Base-by-base conservation (phyloP, 306 rosid species). In the Vigna radiata region DNA sequence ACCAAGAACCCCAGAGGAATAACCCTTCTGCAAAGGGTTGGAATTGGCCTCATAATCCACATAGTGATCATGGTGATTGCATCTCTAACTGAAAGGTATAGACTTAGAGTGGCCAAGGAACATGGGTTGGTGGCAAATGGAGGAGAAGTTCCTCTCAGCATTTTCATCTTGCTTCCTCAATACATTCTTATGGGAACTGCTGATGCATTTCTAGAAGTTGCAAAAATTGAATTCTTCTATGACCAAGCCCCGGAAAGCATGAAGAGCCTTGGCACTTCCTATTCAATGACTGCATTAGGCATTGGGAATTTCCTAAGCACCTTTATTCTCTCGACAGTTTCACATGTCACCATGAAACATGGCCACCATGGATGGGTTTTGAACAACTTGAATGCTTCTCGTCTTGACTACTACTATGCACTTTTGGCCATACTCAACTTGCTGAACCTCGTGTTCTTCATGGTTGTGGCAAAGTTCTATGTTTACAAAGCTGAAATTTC, bases 211-310 rank as follows among this genome's bases (percentile, higher is more conserved):
- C 68, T 82, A 5, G 97, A 91, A 61, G 87, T 85, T 1, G 92
- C 91, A 0, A 91, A 91, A 80, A 46, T 91, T 0, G 97, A 91
- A 78, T 83, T 89, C n/a, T 91, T 91, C 79, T 91, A 89, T 37
- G 92, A 88, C 49, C 97, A 91, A 52, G 94, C 97, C 4, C 97
- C 97, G 0, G 85, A 85, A 56, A 81, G 86, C 77, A 91, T 89
- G 97, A 89, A 91, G 77, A 91, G 97, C 72, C 80, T 91, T 29
- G 97, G 97, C 10, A 85, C 97, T 31, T 88, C 92, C 1, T 89
- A 83, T 53, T 86, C 84, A 72, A 79, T 81, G 17, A 89, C 87
- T 7, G 78, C 86, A 65, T 19, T 88, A 69, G 97, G 92, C 7
- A 62, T 85, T 46, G 97, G 97, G 76, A 85, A 80, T 66, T 91